A percentile compares a stretch with the other conserved stretches of the same genome.
phyloP scores from a whole-genome alignment of 1,139 yeast genomes.

The Zygoascus sp. region DNA sequence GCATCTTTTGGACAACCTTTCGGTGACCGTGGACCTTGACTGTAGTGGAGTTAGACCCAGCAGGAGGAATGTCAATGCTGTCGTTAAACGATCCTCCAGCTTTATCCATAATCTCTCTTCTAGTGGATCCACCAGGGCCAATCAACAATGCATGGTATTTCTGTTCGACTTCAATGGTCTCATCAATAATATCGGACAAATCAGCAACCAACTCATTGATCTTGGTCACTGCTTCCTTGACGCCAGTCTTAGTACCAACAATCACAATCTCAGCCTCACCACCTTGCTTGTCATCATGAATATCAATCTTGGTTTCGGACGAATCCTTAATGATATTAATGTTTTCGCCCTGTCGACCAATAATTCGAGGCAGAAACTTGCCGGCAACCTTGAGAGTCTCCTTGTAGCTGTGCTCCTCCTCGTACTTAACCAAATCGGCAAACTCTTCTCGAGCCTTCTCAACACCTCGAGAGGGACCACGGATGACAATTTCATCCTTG shows the following conservation, averaged over 20 bases:
- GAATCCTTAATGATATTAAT: slow-evolving; percentile 81
- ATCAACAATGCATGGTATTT: slow-evolving; percentile 74
- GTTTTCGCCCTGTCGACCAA: slow-evolving; percentile 84
- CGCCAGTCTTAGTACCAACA: slow-evolving; percentile 76
- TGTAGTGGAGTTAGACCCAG: slow-evolving; percentile 53
- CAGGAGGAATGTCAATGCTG: slow-evolving; percentile 70
- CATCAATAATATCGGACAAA: slow-evolving; percentile 59
- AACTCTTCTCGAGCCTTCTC: slow-evolving; percentile 82
- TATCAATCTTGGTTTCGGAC: slow-evolving; percentile 69
- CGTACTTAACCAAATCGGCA: slow-evolving; percentile 77
- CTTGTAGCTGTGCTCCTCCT: slow-evolving; percentile 77
- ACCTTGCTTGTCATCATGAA: slow-evolving; percentile 43
- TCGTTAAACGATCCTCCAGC: slow-evolving; percentile 63
- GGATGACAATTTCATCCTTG: slow-evolving; percentile 65
- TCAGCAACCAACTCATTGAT: slow-evolving; percentile 64
- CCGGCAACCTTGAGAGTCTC: slow-evolving; percentile 61
- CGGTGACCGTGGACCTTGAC: slow-evolving; percentile 75
- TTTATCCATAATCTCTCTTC: slow-evolving; percentile 66
- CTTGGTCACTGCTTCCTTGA: slow-evolving; percentile 64
- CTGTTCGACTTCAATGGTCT: slow-evolving; percentile 65
- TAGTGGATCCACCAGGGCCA: slow-evolving; percentile 74
- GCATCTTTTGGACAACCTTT: slow-evolving; percentile 63
- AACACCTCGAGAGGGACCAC: slow-evolving; percentile 91
- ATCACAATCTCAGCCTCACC: slow-evolving; percentile 50
- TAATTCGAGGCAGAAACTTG: slow-evolving; percentile 72